Base-by-base conservation (phyloP, 805 yeast genomes). In the Kodamaea kakaduensis region DNA sequence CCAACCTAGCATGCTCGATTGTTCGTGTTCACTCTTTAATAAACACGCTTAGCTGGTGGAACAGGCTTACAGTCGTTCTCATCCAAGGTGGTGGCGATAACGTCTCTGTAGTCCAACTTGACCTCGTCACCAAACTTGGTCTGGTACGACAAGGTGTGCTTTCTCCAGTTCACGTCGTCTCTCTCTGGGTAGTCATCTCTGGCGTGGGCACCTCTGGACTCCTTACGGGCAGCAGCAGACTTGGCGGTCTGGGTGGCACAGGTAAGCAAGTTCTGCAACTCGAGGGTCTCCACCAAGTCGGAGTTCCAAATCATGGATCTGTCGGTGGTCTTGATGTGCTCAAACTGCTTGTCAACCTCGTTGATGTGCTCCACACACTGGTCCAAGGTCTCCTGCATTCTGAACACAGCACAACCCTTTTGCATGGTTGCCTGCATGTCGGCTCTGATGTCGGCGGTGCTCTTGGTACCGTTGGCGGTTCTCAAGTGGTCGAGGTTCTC, bases 271-370 rank as follows among this genome's bases (percentile, higher is more conserved):
- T 90, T 90, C 67, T 89, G 96, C 61, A 90, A 75, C 68, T 90
- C 98, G 52, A 93, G 73, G 37, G 97, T 85, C 73, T 90, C 98
- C 35, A 89, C 95, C 59, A 90, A 73, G 63, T 90, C 98, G 33
- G 95, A 81, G 76, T 90, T 90, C 98, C 98, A 90, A 58, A 90
- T 89, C 97, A 93, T 87, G 10, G 96, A 87, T 70, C 96, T 81
- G 64, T 90, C 98, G 46, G 89, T 77, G 45, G 95, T 87, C 59
- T 84, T 84, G 46, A 90, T 81, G 54, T 85, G 79, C 27, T 62
- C 65, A 56, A 86, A 83, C 22, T 82, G 64, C 51, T 74, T 69
- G 67, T 89, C 97, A 47, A 90, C 85, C 39, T 64, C 76, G 42
- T 68, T 69, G 56, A 90, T 86, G 51, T 81, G 78, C 51, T 63